A percentile compares a stretch with the other conserved stretches of the same genome.
Conservation (phyloP, 768 basidiomycete species). For the Tylopilus sp. region DNA sequence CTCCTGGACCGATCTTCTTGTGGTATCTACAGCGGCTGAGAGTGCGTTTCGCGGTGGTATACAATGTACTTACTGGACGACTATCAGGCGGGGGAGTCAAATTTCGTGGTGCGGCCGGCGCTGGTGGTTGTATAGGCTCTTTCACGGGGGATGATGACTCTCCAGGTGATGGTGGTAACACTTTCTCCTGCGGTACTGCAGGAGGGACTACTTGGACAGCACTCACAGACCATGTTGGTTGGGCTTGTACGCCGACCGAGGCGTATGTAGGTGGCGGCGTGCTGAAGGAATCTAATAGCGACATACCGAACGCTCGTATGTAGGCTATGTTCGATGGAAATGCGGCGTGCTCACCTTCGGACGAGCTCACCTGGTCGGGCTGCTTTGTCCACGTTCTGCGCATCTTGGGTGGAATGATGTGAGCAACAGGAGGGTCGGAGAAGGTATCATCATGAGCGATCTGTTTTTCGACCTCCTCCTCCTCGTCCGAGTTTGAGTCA, state of each 20-base stretch:
- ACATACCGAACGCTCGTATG: slow-evolving; percentile 29
- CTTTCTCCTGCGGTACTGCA: slow-evolving; percentile 11
- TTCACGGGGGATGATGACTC: slow-evolving; percentile 14
- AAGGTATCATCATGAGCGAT: slow-evolving; percentile 41
- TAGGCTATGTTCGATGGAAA: slow-evolving; percentile 1
- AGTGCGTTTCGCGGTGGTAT: background rate
- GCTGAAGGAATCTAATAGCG: slow-evolving; percentile 25
- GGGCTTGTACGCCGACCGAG: slow-evolving; percentile 47
- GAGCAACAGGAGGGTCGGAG: slow-evolving; percentile 30
- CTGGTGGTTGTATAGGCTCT: slow-evolving; percentile 2
- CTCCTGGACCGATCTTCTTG: slow-evolving; percentile 39
- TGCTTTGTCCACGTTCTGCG: slow-evolving; percentile 56
- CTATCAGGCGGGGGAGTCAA: slow-evolving; percentile 15
- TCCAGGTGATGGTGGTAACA: background rate
- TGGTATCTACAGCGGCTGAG: slow-evolving; percentile 33
- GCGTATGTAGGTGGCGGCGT: slow-evolving; percentile 28
- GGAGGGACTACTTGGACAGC: slow-evolving; percentile 37
- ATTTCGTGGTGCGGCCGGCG: slow-evolving; percentile 10
- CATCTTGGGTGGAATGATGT: slow-evolving; percentile 61
- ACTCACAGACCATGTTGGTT: slow-evolving; percentile 34
- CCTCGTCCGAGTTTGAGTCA: slow-evolving; percentile 34
- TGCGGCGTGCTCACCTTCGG: slow-evolving; percentile 35
- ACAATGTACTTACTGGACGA: slow-evolving; percentile 19
- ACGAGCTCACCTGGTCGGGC: slow-evolving; percentile 41
- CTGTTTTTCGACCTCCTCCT: slow-evolving; percentile 41